Evolutionary conservation across 352 stramenopile genomes (phyloP), one percentile per base, ranked within the genome.

Genomic region (Pythium aristosporum): DNA sequence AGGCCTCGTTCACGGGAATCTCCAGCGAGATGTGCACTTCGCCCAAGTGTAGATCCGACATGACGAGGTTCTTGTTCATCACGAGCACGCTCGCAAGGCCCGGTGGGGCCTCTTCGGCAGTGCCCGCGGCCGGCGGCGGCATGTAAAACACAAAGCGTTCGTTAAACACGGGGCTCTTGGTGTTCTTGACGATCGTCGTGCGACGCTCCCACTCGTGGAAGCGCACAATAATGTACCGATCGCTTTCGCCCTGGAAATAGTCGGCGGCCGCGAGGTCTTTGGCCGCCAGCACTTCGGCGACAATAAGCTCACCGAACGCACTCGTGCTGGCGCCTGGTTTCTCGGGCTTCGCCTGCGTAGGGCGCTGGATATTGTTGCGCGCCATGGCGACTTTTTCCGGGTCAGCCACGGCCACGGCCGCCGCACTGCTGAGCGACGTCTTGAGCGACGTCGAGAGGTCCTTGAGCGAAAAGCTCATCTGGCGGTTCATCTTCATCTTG

Each of bases 111-210:
- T 39, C 34, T 10, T 10, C 34, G 11, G 34, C 34, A 39, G 34
- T 13, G 11, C 8, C 34, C 6, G 34, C 34, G 34, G 34, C 25
- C 25, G 25, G 25, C 0, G 79, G 80, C 25, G 79, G 71, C 20
- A 87, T 39, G 77, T 79, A 92, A 67, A 89, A 87, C 49, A 92
- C 77, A 50, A 92, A 92, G 1, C 83, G 79, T 32, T 90, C 79
- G 59, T 89, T 88, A 65, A 85, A 82, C 20, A 80, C 65, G 9
- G 71, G 68, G 12, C 65, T 69, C 25, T 72, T 68, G 5, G 61
- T 71, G 18, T 57, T 63, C 16, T 65, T 63, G 11, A 67, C 68
- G 41, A 76, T 68, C 16, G 56, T 54, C 0, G 80, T 80, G 39
- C 73, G 69, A 23, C 77, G 82, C 39, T 72, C 73, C 59, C 69